These are phyloP conservation scores for Dothideomycetes sp. DNA, from an alignment of 2,329 filamentous ascomycete species.

Conservation along the genomic window DNA sequence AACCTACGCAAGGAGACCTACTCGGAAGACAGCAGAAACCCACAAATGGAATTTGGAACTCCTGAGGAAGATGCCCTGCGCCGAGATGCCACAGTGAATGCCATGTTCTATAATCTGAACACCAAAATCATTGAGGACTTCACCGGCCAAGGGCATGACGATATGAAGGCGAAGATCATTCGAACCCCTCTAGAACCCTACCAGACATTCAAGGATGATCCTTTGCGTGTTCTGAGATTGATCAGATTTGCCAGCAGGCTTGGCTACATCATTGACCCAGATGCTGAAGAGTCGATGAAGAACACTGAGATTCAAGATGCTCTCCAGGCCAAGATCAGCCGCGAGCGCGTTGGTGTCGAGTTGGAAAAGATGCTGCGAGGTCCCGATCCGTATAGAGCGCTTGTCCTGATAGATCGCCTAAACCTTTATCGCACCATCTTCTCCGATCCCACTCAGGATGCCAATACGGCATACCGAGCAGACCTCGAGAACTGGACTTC, in stretches of 20 bases:
- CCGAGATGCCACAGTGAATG: slow-evolving; percentile 88
- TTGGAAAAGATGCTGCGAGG: slow-evolving; percentile 84
- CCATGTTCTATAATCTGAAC: slow-evolving; percentile 89
- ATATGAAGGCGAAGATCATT: slow-evolving; percentile 63
- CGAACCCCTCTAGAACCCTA: slow-evolving; percentile 78
- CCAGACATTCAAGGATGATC: slow-evolving; percentile 91
- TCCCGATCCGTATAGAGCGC: slow-evolving; percentile 49
- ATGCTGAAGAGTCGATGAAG: slow-evolving; percentile 63
- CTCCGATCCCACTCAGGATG: slow-evolving; percentile 46
- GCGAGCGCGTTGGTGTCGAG: slow-evolving; percentile 79
- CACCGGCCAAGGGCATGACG: slow-evolving; percentile 59
- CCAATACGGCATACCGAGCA: slow-evolving; percentile 41
- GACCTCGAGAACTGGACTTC: slow-evolving; percentile 49
- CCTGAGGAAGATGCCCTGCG: slow-evolving; percentile 80
- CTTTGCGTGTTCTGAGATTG: slow-evolving; percentile 72
- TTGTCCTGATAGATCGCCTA: slow-evolving; percentile 56
- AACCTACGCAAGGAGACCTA: slow-evolving; percentile 91
- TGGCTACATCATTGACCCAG: slow-evolving; percentile 62
- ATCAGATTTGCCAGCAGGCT: slow-evolving; percentile 85
- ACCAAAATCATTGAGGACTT: slow-evolving; percentile 74
- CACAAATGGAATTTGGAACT: slow-evolving; percentile 86
- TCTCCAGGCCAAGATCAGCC: slow-evolving; percentile 78
- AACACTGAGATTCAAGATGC: slow-evolving; percentile 67
- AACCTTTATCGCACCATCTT: slow-evolving; percentile 64
- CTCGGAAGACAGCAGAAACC: slow-evolving; percentile 76